Conservation (phyloP, 2,329 filamentous ascomycete genomes). For the Aspergillus novofumigatus region DNA sequence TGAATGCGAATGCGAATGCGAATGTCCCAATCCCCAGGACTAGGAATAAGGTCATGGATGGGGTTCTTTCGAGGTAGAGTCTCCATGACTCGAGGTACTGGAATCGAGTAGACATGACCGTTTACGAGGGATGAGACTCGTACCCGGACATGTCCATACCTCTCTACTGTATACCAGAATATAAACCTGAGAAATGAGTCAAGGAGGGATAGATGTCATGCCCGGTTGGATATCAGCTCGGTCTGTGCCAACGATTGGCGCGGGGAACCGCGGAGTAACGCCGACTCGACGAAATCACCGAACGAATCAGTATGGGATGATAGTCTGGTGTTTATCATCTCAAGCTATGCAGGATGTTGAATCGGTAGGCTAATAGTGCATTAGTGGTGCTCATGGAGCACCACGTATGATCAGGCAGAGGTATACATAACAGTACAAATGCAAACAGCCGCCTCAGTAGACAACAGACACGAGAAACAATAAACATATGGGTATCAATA, state of each 20-base stretch:
- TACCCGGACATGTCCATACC: too few relatives aligned
- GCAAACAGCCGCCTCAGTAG: neutral
- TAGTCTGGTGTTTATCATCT: neutral
- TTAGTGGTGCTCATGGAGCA: neutral
- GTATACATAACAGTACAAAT: neutral
- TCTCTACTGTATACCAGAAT: too few relatives aligned
- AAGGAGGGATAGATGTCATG: too few relatives aligned
- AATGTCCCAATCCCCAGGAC: conserved; percentile 6
- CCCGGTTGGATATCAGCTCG: neutral
- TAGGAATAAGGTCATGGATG: neutral
- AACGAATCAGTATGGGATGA: neutral
- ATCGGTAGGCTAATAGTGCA: neutral
- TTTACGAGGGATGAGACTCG: neutral
- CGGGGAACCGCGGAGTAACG: neutral
- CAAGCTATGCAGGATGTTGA: neutral
- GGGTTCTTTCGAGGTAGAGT: conserved; percentile 2
- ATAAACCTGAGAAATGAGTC: neutral
- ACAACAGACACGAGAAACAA: neutral
- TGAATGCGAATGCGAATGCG: too few relatives aligned
- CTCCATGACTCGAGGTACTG: neutral
- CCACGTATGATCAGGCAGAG: neutral
- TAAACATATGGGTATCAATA: conserved; percentile 17
- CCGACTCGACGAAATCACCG: neutral
- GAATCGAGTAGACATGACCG: neutral
- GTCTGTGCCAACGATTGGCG: neutral